Percentiles rank a stretch among this genome's conserved stretches.
Evolutionary conservation across 2,329 filamentous ascomycete species (phyloP).

Genomic region (Talaromyces marneffei): DNA sequence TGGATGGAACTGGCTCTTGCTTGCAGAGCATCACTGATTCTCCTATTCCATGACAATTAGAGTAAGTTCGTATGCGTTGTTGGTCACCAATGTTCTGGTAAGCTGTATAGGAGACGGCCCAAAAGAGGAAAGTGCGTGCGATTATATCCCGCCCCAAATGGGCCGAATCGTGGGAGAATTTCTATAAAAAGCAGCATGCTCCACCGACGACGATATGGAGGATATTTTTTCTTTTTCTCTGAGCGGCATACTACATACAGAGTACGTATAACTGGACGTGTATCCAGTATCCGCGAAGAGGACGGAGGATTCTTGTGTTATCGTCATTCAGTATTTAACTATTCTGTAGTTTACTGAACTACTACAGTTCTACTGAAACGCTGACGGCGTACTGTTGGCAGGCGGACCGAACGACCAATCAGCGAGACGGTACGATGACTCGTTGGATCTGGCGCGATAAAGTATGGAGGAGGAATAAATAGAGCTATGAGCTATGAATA

Average conservation of each 20-base stretch:
- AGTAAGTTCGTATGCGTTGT: neutral
- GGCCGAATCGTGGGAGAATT: neutral
- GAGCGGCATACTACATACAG: neutral
- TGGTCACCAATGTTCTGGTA: neutral
- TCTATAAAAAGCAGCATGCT: slow-evolving; percentile 1
- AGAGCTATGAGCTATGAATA: too few species aligned
- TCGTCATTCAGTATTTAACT: neutral
- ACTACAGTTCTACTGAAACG: too few species aligned
- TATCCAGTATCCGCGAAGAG: too few species aligned
- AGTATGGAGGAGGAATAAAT: too few species aligned
- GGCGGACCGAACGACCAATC: neutral
- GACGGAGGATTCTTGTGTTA: neutral
- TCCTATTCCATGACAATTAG: neutral
- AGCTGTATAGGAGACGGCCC: neutral
- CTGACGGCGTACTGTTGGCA: neutral
- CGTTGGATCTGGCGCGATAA: too few species aligned
- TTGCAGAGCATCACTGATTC: too few species aligned
- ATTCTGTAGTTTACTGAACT: too few species aligned
- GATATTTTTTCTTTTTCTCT: neutral
- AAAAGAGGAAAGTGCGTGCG: neutral
- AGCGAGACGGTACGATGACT: neutral
- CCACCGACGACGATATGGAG: neutral
- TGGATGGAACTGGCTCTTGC: too few species aligned
- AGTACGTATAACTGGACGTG: too few species aligned
- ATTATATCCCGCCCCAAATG: slow-evolving; percentile 1